Base-by-base conservation (phyloP, 23 red algal genomes). In the Gracilaria caudata region DNA sequence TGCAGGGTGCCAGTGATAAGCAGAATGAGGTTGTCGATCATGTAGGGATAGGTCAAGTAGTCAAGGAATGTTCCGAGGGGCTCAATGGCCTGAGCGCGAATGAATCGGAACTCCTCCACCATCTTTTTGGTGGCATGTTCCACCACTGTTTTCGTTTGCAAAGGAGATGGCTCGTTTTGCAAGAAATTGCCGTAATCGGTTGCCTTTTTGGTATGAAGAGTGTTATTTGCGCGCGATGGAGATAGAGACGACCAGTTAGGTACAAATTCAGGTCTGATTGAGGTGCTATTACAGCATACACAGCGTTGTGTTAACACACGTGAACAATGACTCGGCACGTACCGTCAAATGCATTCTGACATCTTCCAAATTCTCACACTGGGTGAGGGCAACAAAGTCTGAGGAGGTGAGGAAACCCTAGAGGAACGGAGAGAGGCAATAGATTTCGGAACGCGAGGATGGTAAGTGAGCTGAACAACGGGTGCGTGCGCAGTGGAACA, bases 1-100 rank as follows among this genome's bases (percentile, higher is more conserved):
- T 94, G 88, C 34, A 98, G 35, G 3, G 92, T 94, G 5, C 96
- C 96, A 29, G 92, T 98, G 77, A 98, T 92, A 46, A 98, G 86
- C 25, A 98, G 72, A 25, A 98, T 92, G 28, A 98, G 68, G 65
- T 98, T 98, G 86, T 98, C 96, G 73, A 98, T 98, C 96, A 98
- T 98, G 85, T 98, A 98, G 0, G 96, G 96, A 80, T 98, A 98
- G 46, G 92, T 95, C 20, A 98, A 60, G 39, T 98, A 98, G 89
- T 98, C 96, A 29, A 98, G 40, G 51, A 98, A 98, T 4, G 82
- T 98, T 3, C 77, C 79, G 26, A 98, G 76, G 9, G 96, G 96
- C 58, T 94, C 89, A 24, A 80, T 77, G 47, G 92, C 89, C 47
- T 95, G 92, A 0, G 81, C 19, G 68, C 92, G 92, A 68, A 98